Evolutionary conservation across 2,329 filamentous ascomycete species (phyloP).

Genomic region (Aspergillus phoenicis): DNA sequence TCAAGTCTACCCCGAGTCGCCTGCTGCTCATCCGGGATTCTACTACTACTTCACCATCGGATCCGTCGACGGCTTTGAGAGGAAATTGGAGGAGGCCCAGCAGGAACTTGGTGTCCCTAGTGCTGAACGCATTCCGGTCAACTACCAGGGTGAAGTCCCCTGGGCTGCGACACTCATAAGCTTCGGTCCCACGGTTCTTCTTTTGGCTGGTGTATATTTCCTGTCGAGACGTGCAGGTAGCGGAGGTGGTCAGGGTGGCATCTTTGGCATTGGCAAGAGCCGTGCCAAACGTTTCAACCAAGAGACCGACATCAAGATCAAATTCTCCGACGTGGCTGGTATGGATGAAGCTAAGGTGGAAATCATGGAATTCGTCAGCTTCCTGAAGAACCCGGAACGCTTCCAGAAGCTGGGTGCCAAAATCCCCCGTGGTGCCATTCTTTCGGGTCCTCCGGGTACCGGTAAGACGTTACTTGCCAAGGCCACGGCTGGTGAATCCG

Average conservation of each 20-base stretch:
- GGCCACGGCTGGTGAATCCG: constrained; percentile 94
- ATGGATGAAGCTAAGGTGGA: constrained; percentile 98
- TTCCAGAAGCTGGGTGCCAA: constrained; percentile 96
- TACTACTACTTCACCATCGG: constrained; percentile 95
- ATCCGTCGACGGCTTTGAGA: constrained; percentile 89
- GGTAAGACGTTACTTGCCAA: constrained; percentile 98
- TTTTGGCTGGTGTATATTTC: constrained; percentile 82
- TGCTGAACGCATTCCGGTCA: constrained; percentile 88
- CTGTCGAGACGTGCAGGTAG: constrained; percentile 74
- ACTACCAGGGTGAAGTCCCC: constrained; percentile 76
- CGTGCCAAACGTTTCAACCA: constrained; percentile 97
- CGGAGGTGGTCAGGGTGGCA: constrained; percentile 68
- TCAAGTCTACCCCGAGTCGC: constrained; percentile 74
- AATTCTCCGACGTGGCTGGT: constrained; percentile 93
- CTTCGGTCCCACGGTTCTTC: constrained; percentile 83
- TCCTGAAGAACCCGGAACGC: constrained; percentile 87
- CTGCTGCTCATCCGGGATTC: constrained; percentile 68
- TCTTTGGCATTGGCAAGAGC: constrained; percentile 96
- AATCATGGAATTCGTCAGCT: constrained; percentile 99
- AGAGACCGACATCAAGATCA: constrained; percentile 93
- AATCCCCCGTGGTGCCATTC: constrained; percentile 93
- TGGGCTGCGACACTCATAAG: constrained; percentile 73
- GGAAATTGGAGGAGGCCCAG: constrained; percentile 84
- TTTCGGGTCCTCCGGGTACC: constrained; percentile 96
- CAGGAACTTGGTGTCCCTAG: constrained; percentile 81